Base-by-base conservation (phyloP, 2,329 filamentous ascomycete genomes). In the Ophiosphaerella korrae region DNA sequence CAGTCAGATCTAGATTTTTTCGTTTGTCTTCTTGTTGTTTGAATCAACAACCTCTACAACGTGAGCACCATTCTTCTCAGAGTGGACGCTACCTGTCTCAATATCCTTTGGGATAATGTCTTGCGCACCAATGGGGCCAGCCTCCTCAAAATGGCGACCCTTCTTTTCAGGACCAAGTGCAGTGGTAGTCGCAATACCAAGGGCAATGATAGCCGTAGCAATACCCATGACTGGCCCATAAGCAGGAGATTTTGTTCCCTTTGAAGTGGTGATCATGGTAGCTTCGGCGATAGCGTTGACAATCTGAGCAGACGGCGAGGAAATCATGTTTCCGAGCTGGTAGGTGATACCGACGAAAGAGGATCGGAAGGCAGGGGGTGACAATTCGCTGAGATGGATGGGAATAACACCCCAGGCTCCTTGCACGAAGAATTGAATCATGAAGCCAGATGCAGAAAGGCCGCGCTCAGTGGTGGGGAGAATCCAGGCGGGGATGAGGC, bases 221-320 rank as follows among this genome's bases (percentile, higher is more conserved):
- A 91, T 77, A 11, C 82, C 88, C 89, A 91, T 92, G 13, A 83
- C 83, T 0, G 86, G 88, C 0, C 88, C 89, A 60, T 92, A 92
- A 0, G 87, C 87, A 43, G 88, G 83, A 1, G 85, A 88, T 3
- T 67, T 70, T 48, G 84, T 70, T 3, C 88, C 88, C 8, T 77
- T 75, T 5, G 68, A 66, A 35, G 80, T 77, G 0, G 72, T 83
- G 39, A 91, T 77, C 32, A 64, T 60, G 13, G 60, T 61, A 4
- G 52, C 52, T 64, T 92, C 88, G 1, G 88, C 80, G 43, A 92
- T 80, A 11, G 86, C 87, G 53, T 91, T 90, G 67, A 92, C 86
- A 41, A 92, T 92, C 70, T 92, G 88, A 0, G 88, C 85, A 0
- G 84, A 87, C 0, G 88, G 87, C 0, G 85, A 87, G 1, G 85